Conservation (phyloP, 2,329 filamentous ascomycete species). For the Claviceps monticola region DNA sequence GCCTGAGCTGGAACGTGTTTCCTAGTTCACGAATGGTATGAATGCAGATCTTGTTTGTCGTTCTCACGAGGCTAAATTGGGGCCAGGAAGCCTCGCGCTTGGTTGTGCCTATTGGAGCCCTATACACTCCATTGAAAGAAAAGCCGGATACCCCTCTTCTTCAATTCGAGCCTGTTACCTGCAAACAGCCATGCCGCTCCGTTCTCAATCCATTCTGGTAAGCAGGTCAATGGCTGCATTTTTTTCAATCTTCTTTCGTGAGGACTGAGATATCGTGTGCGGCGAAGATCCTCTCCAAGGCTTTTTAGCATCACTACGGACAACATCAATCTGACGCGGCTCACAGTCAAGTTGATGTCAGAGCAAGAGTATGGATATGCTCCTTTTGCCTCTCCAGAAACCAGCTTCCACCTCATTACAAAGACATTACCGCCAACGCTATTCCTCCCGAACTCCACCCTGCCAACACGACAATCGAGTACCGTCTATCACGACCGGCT, state of each 20-base stretch:
- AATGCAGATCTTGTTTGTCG: conserved; percentile 8
- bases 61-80: background rate
- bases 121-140: conserved; percentile 93
- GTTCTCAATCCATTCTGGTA: conserved; percentile 97
- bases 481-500: conserved; percentile 66
- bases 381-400: conserved; percentile 79
- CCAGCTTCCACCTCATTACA: conserved; percentile 72
- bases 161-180: conserved; percentile 92
- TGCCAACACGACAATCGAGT: conserved; percentile 79
- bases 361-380: conserved; percentile 76
- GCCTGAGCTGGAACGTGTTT: conserved; percentile 97
- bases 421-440: conserved; percentile 72
- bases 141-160: conserved; percentile 79
- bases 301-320: background rate
- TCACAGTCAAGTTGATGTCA: conserved; percentile 64
- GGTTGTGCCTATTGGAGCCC: conserved; percentile 87
- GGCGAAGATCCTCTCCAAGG: background rate
- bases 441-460: conserved; percentile 76
- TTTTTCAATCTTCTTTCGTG: background rate
- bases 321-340: conserved; percentile 9
- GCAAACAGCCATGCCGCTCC: conserved; percentile 89
- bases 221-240: conserved; percentile 15
- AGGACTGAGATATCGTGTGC: background rate
- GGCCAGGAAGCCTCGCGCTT: conserved; percentile 77
- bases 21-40: conserved; percentile 91